These are phyloP conservation scores for Xylaria flabelliformis DNA, from an alignment of 495 filamentous ascomycete genomes.

Conservation along the genomic window DNA sequence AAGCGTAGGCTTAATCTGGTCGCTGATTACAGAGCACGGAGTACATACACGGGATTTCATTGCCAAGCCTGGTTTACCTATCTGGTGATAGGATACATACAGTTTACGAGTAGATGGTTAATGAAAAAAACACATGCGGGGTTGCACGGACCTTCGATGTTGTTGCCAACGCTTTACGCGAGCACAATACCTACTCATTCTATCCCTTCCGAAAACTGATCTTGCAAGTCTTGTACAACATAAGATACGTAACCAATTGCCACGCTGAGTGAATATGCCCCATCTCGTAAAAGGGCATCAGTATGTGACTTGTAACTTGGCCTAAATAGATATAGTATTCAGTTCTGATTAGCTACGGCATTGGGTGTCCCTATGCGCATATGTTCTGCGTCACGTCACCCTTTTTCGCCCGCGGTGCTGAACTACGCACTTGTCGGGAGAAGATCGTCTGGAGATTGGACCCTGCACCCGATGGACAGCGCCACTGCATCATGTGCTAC, in stretches of 20 bases:
- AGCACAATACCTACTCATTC: background rate
- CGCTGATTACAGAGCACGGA: background rate
- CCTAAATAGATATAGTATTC: background rate
- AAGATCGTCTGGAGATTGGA: background rate
- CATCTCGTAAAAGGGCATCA: background rate
- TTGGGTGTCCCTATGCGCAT: background rate
- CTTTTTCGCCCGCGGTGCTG: background rate
- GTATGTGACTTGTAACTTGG: background rate
- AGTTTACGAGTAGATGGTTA: conserved; percentile 9
- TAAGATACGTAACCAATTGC: background rate
- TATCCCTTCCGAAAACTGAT: background rate
- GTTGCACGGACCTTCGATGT: background rate
- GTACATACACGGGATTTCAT: background rate
- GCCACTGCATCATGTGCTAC: conserved; percentile 4
- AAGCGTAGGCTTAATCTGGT: background rate
- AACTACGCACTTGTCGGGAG: background rate
- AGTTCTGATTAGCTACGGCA: too few species aligned
- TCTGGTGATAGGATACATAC: background rate
- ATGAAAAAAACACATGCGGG: conserved; percentile 9
- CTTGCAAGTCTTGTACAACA: background rate
- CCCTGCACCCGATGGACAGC: background rate
- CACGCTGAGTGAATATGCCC: background rate
- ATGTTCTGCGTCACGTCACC: background rate
- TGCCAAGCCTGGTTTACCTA: background rate
- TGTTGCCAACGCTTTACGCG: background rate